These are phyloP conservation scores for Peronospora farinosa DNA, from an alignment of 352 stramenopile species.

Conservation along the genomic window DNA sequence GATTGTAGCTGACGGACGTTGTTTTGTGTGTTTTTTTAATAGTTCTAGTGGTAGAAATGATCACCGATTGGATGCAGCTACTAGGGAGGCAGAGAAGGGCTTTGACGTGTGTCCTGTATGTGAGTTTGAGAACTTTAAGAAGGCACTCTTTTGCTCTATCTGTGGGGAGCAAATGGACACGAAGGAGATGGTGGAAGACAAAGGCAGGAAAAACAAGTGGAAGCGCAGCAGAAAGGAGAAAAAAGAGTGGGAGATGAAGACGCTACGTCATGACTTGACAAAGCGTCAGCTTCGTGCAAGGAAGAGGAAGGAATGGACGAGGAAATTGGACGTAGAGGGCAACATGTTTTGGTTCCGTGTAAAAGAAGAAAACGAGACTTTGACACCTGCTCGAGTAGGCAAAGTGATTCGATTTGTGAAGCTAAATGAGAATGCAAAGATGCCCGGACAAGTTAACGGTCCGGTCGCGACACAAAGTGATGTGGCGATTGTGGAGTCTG, in stretches of 20 bases:
- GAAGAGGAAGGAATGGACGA: conserved; percentile 50
- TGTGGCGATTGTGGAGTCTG: conserved; percentile 26
- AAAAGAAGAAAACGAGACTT: conserved; percentile 10
- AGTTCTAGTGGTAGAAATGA: conserved; percentile 20
- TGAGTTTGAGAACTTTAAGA: conserved; percentile 60
- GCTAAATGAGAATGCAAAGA: conserved; percentile 23
- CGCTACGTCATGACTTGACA: conserved; percentile 19
- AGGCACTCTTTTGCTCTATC: conserved; percentile 37
- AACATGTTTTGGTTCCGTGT: conserved; percentile 52
- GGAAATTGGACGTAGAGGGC: conserved; percentile 48
- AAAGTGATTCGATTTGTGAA: conserved; percentile 31
- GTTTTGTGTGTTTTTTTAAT: conserved; percentile 3
- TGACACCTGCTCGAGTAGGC: conserved; percentile 20
- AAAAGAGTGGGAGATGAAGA: conserved; percentile 4
- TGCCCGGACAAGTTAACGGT: conserved; percentile 23
- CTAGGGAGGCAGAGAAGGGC: conserved; percentile 43
- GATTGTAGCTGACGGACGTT: conserved; percentile 1
- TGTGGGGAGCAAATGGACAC: conserved; percentile 36
- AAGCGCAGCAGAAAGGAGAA: conserved; percentile 13
- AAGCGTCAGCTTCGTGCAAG: conserved; percentile 33
- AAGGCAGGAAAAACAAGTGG: conserved; percentile 10
- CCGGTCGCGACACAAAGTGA: conserved; percentile 22
- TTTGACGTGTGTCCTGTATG: conserved; percentile 41
- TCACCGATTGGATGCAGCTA: conserved; percentile 48
- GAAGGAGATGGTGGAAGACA: neutral